Percentiles rank a stretch among this genome's conserved stretches.
These are phyloP conservation scores for Scedosporium apiospermum DNA, from an alignment of 2,329 filamentous ascomycete species.

Conservation along the genomic window DNA sequence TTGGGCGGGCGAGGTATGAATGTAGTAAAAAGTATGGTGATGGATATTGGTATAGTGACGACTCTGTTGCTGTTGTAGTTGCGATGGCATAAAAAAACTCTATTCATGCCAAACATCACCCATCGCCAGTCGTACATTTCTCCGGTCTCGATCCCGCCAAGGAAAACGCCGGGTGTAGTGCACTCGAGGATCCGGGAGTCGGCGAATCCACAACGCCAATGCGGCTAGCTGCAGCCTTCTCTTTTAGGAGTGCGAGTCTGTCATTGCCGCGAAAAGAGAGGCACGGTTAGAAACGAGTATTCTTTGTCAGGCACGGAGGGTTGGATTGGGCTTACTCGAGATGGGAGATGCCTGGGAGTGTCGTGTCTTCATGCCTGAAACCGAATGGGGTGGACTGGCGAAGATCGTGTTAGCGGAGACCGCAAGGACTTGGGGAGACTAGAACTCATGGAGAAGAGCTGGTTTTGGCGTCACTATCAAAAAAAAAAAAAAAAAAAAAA, in stretches of 20 bases:
- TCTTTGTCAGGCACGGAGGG: neutral
- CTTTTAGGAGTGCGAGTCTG: slow-evolving; percentile 39
- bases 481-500: neutral
- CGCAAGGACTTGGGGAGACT: no score
- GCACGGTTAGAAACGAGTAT: neutral
- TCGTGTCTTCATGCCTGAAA: neutral
- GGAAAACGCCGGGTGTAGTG: neutral
- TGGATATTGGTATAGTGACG: no score
- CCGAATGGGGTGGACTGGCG: neutral
- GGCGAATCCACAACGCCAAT: slow-evolving; percentile 31
- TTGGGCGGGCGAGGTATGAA: no score
- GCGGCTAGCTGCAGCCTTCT: slow-evolving; percentile 40
- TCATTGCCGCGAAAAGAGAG: neutral
- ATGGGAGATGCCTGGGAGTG: neutral
- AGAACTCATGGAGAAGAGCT: no score
- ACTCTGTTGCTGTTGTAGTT: no score
- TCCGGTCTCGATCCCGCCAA: neutral
- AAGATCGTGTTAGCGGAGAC: neutral
- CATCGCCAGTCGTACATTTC: neutral
- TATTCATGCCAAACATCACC: neutral
- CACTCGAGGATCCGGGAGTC: neutral
- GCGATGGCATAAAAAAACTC: neutral
- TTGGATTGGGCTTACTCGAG: neutral
- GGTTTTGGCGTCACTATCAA: neutral
- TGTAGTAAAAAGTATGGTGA: no score